Percentiles rank a stretch among this genome's conserved stretches.
Evolutionary conservation across 2,329 filamentous ascomycete species (phyloP).

Genomic region (Stagonosporopsis rhizophila): DNA sequence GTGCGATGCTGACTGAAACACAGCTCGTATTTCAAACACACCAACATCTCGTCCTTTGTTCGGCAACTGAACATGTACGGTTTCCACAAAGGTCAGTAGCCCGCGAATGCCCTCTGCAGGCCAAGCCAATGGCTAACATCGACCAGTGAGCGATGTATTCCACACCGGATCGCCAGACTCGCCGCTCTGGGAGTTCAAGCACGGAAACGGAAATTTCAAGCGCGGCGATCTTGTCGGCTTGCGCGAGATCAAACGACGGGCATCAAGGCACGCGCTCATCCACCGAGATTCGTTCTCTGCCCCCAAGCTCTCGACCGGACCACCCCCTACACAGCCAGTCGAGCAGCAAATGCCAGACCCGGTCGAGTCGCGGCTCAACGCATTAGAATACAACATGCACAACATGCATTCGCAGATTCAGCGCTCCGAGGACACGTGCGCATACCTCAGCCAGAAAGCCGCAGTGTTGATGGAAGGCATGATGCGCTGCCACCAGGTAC

Average conservation of each 20-base stretch:
- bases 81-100: slow-evolving; percentile 87
- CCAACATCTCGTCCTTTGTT: slow-evolving; percentile 98
- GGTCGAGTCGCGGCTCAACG: slow-evolving; percentile 75
- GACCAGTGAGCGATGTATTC: slow-evolving; percentile 92
- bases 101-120: slow-evolving; percentile 3
- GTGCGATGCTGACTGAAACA: slow-evolving; percentile 36
- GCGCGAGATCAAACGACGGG: slow-evolving; percentile 92
- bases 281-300: slow-evolving; percentile 85
- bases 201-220: slow-evolving; percentile 96
- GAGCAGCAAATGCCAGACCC: slow-evolving; percentile 78
- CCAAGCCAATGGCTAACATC: slow-evolving; percentile 19
- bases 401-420: slow-evolving; percentile 79
- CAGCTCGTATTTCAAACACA: slow-evolving; percentile 99
- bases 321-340: slow-evolving; percentile 83
- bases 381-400: slow-evolving; percentile 81
- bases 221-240: slow-evolving; percentile 89
- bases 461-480: slow-evolving; percentile 84
- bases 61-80: slow-evolving; percentile 99
- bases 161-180: slow-evolving; percentile 93
- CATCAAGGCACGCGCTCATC: slow-evolving; percentile 90
- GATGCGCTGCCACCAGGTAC: slow-evolving; percentile 71
- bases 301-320: slow-evolving; percentile 72
- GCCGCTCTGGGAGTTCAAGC: slow-evolving; percentile 98
- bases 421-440: slow-evolving; percentile 82
- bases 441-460: slow-evolving; percentile 80